Percentiles rank a stretch among this genome's conserved stretches.
Conservation (phyloP, 106 monocot species). For the Vanilla planifolia region DNA sequence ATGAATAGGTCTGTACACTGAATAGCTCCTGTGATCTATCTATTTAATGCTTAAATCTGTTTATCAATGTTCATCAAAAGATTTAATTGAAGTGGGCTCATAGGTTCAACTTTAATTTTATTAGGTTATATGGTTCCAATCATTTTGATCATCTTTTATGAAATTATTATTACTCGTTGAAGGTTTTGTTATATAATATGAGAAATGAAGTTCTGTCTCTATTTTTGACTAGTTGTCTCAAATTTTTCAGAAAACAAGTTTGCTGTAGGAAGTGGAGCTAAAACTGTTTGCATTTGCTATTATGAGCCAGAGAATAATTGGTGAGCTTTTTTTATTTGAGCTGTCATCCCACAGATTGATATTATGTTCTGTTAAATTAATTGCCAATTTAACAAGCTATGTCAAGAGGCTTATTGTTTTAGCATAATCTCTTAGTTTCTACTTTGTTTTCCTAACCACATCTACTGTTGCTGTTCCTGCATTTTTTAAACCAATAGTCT, state of each 20-base stretch:
- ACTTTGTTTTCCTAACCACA: not conserved
- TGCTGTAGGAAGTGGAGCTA: constrained; percentile 98
- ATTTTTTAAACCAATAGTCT: too few relatives aligned
- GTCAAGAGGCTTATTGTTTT: not conserved
- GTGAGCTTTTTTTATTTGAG: constrained; percentile 27
- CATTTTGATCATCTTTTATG: too few relatives aligned
- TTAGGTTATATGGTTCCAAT: too few relatives aligned
- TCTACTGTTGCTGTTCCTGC: too few relatives aligned
- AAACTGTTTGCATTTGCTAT: constrained; percentile 95
- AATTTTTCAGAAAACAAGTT: constrained; percentile 95
- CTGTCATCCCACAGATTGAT: not conserved
- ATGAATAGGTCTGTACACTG: too few relatives aligned
- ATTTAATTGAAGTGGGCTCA: too few relatives aligned
- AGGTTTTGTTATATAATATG: not conserved
- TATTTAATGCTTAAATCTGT: too few relatives aligned
- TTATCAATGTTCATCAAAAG: too few relatives aligned
- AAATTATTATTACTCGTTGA: too few relatives aligned
- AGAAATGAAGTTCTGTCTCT: not conserved
- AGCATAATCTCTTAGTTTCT: not conserved
- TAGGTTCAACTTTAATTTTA: too few relatives aligned
- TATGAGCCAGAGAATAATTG: constrained; percentile 99
- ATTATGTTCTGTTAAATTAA: not conserved
- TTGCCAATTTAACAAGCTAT: not conserved
- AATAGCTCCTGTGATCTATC: too few relatives aligned
- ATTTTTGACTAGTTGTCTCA: not conserved